These are phyloP conservation scores for Boletus sp. DNA, from an alignment of 768 basidiomycete genomes.

Conservation along the genomic window DNA sequence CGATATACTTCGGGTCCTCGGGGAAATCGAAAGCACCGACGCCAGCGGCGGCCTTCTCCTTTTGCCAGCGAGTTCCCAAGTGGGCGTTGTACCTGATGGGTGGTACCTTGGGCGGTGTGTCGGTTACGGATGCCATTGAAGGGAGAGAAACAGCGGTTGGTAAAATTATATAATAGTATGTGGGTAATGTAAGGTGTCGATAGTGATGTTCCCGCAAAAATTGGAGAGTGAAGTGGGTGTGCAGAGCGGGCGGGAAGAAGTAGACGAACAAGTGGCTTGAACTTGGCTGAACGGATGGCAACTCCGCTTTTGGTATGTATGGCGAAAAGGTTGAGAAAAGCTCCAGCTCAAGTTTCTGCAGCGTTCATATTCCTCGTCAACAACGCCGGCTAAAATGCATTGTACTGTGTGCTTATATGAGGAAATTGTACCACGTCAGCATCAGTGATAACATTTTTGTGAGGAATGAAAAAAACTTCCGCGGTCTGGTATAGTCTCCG, in stretches of 20 bases:
- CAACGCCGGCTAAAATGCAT: no score
- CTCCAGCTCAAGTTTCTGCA: no score
- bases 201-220: conserved; percentile 16
- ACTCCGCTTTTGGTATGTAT: neutral
- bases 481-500: no score
- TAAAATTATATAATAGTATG: conserved; percentile 10
- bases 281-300: neutral
- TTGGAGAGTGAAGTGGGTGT: neutral
- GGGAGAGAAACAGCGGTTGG: neutral
- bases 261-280: neutral
- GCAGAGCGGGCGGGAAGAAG: conserved; percentile 9
- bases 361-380: neutral
- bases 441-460: no score
- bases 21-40: conserved; percentile 74
- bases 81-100: conserved; percentile 70
- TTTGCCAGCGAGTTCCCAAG: conserved; percentile 81
- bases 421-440: no score
- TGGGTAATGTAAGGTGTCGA: neutral
- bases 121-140: conserved; percentile 32
- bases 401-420: no score
- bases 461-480: no score
- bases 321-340: neutral
- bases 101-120: conserved; percentile 67
- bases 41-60: conserved; percentile 82
- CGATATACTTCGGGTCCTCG: conserved; percentile 82